Base-by-base conservation (phyloP, 1,284 basidiomycete genomes). In the Pholiota adiposa region DNA sequence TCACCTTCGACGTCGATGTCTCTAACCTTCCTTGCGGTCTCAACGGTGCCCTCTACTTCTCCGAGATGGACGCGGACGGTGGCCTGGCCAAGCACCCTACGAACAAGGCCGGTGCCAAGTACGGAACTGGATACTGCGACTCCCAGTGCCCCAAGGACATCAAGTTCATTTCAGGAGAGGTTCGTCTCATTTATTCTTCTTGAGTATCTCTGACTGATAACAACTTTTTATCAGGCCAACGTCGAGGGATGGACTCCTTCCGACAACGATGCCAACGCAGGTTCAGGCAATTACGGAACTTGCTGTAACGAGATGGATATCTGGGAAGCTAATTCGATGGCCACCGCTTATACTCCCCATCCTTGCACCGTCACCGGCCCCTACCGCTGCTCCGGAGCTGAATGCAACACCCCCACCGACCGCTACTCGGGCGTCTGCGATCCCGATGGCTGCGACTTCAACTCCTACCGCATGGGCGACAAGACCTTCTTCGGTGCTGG, bases 221-320 rank as follows among this genome's bases (percentile, higher is more conserved):
- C 67, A n/a, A 18, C 14, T 38, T 9, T 12, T 12, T 59, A 50
- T 31, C 56, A 54, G 23, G 54, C 41, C 34, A 58, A 51, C 43
- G 72, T 72, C 29, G 80, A 79, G 34, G 40, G 18, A 4, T 41
- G 18, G 40, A 2, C 6, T 8, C 18, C 40, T 41, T 41, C 40
- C 14, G n/a, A 18, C 11, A 41, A 41, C 40, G 40, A 41, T 11
- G 40, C 40, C 40, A 21, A 41, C 40, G 40, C 18, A 18, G 40
- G 40, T 5, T 6, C n/a, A 7, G 40, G 40, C 18, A 59, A 66
- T 25, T 74, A 67, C 63, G 81, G 80, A 53, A 71, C 79, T 7
- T 83, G 81, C 76, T 83, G 81, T 64, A 76, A 68, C 59, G 81
- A 83, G 73, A 83, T 83, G 80, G 81, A 84, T 70, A 70, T 83